Conservation (phyloP, 495 filamentous ascomycete genomes). For the Penicillium soppii region DNA sequence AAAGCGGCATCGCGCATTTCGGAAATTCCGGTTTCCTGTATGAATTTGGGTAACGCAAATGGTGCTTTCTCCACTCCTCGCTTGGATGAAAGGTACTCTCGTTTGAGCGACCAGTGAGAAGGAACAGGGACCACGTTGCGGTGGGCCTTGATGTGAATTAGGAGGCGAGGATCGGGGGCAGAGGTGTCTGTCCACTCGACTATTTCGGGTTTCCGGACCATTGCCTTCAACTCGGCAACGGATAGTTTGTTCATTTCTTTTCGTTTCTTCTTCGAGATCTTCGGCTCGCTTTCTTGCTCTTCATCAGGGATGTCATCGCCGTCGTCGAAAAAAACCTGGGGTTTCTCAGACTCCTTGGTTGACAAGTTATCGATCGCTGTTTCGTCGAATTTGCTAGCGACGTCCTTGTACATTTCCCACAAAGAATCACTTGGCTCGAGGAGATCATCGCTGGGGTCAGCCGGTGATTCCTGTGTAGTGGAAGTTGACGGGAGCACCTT, state of each 20-base stretch:
- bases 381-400: conserved; percentile 72
- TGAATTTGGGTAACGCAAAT: conserved; percentile 93
- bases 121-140: conserved; percentile 96
- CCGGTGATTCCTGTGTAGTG: conserved; percentile 25
- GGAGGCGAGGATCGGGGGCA: conserved; percentile 82
- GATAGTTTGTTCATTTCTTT: conserved; percentile 90
- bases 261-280: conserved; percentile 87
- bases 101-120: conserved; percentile 88
- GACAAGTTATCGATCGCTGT: conserved; percentile 56
- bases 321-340: conserved; percentile 81
- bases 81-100: conserved; percentile 95
- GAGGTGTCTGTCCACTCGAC: conserved; percentile 98
- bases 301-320: conserved; percentile 89
- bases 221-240: conserved; percentile 89
- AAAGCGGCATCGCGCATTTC: conserved; percentile 97
- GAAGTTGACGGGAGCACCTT: conserved; percentile 3
- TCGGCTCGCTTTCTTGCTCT: conserved; percentile 63
- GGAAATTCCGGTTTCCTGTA: conserved; percentile 93
- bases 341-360: conserved; percentile 73
- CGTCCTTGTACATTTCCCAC: conserved; percentile 76
- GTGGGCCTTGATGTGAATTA: conserved; percentile 92
- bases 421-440: conserved; percentile 70
- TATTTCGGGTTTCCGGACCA: conserved; percentile 87
- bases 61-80: conserved; percentile 92
- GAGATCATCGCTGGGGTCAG: conserved; percentile 31